A percentile compares a stretch with the other conserved stretches of the same genome.
phyloP scores from a whole-genome alignment of 768 basidiomycete species.

The Lactifluus volemus region DNA sequence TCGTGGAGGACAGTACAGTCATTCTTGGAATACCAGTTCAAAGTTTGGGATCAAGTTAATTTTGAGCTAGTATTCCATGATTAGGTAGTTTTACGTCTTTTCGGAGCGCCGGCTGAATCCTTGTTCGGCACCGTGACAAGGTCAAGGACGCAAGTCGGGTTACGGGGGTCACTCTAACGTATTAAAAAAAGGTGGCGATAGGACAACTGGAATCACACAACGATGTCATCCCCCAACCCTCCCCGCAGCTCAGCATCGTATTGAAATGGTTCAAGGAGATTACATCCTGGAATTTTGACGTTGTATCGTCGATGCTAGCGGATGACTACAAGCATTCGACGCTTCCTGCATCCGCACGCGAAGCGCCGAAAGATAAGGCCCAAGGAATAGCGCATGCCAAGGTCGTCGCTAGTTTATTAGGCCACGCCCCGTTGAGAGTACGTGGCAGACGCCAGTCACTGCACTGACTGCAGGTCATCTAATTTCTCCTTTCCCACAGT shows the following conservation, averaged over 20 bases:
- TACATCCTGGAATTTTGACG: neutral
- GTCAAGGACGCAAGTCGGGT: neutral
- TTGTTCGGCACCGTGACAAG: neutral
- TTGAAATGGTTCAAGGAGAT: neutral
- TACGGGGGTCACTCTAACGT: neutral
- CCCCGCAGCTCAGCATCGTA: conserved; percentile 5
- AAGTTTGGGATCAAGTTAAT: no score
- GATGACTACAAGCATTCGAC: conserved; percentile 1
- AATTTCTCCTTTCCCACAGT: neutral
- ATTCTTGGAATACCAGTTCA: no score
- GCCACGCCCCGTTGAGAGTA: neutral
- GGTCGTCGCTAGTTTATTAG: neutral
- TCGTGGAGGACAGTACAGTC: no score
- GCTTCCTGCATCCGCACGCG: neutral
- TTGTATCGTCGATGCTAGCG: neutral
- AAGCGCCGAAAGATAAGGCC: neutral
- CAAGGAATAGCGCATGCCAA: neutral
- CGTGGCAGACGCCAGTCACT: neutral
- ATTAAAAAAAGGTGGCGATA: neutral
- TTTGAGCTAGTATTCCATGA: no score
- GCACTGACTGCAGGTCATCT: neutral
- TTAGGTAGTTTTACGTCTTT: neutral
- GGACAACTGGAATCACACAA: neutral
- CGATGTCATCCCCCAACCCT: neutral
- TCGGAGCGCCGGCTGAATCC: no score